A percentile compares a stretch with the other conserved stretches of the same genome.
Conservation (phyloP, 345 rosid genomes). For the Nephelium lappaceum region DNA sequence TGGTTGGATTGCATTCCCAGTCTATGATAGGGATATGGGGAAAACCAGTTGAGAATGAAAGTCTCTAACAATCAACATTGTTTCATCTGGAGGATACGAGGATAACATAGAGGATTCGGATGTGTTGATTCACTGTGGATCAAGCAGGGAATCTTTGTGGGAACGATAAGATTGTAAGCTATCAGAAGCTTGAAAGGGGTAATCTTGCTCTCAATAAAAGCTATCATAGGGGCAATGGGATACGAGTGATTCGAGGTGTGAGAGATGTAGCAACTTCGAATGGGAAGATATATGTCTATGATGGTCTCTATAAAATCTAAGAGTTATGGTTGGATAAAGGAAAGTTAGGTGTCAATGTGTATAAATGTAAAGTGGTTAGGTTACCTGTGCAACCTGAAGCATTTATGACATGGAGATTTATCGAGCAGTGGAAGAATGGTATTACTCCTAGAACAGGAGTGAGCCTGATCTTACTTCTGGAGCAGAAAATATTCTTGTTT, state of each 20-base stretch:
- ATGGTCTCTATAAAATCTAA: constrained; percentile 62
- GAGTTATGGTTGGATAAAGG: constrained; percentile 79
- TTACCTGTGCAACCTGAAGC: constrained; percentile 67
- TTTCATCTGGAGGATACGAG: constrained; percentile 84
- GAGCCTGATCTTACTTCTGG: constrained; percentile 77
- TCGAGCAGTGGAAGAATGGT: constrained; percentile 57
- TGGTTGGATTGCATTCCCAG: constrained; percentile 79
- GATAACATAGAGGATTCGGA: constrained; percentile 71
- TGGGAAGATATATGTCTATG: constrained; percentile 60
- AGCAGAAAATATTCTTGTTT: constrained; percentile 61
- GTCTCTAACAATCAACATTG: constrained; percentile 73
- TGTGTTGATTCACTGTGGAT: constrained; percentile 70
- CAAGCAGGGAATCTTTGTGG: constrained; percentile 74
- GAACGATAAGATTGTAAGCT: constrained; percentile 56
- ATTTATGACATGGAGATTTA: constrained; percentile 57
- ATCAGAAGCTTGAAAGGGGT: constrained; percentile 91
- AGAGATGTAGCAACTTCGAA: constrained; percentile 36
- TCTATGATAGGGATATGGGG: constrained; percentile 85
- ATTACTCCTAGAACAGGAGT: constrained; percentile 53
- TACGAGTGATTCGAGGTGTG: constrained; percentile 72
- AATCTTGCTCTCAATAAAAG: constrained; percentile 93
- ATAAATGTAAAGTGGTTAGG: constrained; percentile 68
- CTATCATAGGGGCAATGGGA: constrained; percentile 54
- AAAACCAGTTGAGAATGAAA: constrained; percentile 64
- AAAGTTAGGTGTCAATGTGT: constrained; percentile 65